Percentiles rank a stretch among this genome's conserved stretches.
These are phyloP conservation scores for Pythium chondricola DNA, from an alignment of 352 stramenopile species.

Conservation along the genomic window DNA sequence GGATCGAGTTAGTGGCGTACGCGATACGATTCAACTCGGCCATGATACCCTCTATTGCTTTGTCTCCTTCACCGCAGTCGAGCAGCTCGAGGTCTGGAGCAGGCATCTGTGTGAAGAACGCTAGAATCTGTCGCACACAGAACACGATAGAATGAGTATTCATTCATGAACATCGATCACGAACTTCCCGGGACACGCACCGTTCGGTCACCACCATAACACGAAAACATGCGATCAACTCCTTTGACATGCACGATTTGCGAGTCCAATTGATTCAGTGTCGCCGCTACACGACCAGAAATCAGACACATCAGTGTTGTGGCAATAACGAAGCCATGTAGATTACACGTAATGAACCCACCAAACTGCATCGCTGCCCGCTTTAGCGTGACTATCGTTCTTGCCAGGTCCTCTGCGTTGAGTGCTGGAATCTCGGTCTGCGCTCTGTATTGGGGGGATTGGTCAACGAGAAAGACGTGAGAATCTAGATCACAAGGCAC, in stretches of 20 bases:
- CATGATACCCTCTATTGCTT: conserved; percentile 66
- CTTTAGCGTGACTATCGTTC: conserved; percentile 78
- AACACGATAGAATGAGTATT: no score
- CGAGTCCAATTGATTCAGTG: conserved; percentile 76
- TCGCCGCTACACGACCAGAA: conserved; percentile 36
- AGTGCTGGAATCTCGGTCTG: conserved; percentile 60
- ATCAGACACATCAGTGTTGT: neutral
- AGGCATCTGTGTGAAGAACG: conserved; percentile 82
- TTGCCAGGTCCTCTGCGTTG: conserved; percentile 71
- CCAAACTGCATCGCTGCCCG: conserved; percentile 75
- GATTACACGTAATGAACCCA: conserved; percentile 19
- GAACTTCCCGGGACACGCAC: conserved; percentile 20
- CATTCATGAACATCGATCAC: neutral
- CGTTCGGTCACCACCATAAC: conserved; percentile 67
- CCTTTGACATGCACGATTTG: conserved; percentile 81
- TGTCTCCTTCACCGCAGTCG: conserved; percentile 75
- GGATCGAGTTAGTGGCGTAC: conserved; percentile 20
- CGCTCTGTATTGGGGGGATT: conserved; percentile 25
- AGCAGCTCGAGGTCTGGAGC: conserved; percentile 68
- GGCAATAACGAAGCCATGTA: neutral
- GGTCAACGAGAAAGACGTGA: neutral
- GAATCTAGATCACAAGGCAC: no score
- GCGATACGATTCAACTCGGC: conserved; percentile 69
- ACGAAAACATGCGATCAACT: conserved; percentile 82
- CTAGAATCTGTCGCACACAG: conserved; percentile 53